These are phyloP conservation scores for Trichopus zeylanicus DNA, from an alignment of 116 monocot species.

Conservation along the genomic window DNA sequence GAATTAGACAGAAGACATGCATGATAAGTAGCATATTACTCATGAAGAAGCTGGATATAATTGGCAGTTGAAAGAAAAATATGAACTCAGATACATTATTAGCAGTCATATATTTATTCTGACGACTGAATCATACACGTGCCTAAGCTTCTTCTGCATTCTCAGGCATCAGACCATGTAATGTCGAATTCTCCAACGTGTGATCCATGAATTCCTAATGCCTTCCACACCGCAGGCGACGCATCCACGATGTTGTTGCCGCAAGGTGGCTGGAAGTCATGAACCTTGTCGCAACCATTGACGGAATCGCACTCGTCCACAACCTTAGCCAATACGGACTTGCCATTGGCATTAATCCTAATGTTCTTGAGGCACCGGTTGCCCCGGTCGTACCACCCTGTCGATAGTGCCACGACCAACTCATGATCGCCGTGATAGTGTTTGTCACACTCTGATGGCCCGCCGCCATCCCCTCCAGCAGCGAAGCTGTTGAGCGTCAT, in stretches of 20 bases:
- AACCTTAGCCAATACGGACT: conserved; percentile 5
- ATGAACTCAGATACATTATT: no score
- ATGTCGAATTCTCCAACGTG: background rate
- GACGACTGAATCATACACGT: no score
- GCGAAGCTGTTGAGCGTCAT: conserved; percentile 18
- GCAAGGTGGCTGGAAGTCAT: conserved; percentile 15
- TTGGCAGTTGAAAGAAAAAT: no score
- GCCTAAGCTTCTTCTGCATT: no score
- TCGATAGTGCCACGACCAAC: conserved; percentile 11
- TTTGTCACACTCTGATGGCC: conserved; percentile 13
- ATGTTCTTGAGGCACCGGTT: conserved; percentile 8
- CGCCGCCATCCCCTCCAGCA: conserved; percentile 10
- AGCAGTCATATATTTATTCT: no score
- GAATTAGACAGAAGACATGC: no score
- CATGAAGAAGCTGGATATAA: no score
- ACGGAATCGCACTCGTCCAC: conserved; percentile 20
- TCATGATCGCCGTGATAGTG: conserved; percentile 1
- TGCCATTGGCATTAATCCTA: conserved; percentile 9
- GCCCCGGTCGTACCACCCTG: conserved; percentile 6
- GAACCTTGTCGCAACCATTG: conserved; percentile 8
- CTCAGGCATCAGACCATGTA: conserved; percentile 13
- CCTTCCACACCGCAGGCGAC: conserved; percentile 15
- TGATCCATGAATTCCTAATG: background rate
- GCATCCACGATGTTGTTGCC: conserved; percentile 14
- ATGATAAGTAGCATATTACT: no score